phyloP scores from a whole-genome alignment of 1,139 yeast species.

The Protomyces arabidopsidicola region DNA sequence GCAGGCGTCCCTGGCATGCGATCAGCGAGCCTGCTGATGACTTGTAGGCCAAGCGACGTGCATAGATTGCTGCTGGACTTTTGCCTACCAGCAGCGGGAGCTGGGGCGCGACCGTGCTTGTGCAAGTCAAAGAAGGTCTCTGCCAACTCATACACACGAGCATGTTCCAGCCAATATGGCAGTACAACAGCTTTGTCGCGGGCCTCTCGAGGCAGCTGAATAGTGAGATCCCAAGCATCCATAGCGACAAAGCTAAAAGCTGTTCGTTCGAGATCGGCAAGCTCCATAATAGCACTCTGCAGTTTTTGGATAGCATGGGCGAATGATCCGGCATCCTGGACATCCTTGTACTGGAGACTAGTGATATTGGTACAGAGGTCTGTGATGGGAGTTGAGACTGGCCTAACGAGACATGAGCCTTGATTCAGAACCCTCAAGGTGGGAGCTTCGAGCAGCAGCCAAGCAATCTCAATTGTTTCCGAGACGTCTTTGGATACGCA shows the following conservation, averaged over 20 bases:
- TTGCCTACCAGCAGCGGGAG: conserved; percentile 7
- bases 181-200: conserved; percentile 66
- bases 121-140: conserved; percentile 35
- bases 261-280: conserved; percentile 45
- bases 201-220: conserved; percentile 75
- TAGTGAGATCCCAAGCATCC: conserved; percentile 65
- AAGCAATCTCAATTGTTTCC: conserved; percentile 63
- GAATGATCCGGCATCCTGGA: conserved; percentile 49
- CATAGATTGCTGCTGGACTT: conserved; percentile 45
- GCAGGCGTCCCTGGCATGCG: conserved; percentile 18
- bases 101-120: neutral
- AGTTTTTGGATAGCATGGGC: conserved; percentile 57
- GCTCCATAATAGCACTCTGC: conserved; percentile 49
- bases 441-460: conserved; percentile 50
- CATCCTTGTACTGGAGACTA: conserved; percentile 59
- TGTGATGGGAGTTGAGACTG: conserved; percentile 64
- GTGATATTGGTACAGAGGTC: conserved; percentile 53
- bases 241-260: conserved; percentile 66
- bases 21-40: neutral
- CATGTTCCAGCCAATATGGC: conserved; percentile 71
- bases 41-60: conserved; percentile 56
- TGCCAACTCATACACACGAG: conserved; percentile 69
- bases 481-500: conserved; percentile 59
- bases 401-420: conserved; percentile 54
- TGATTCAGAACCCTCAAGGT: conserved; percentile 40